Evolutionary conservation across 495 filamentous ascomycete species (phyloP), one percentile per base, ranked within the genome.

Genomic region (Neurospora tetraspora): DNA sequence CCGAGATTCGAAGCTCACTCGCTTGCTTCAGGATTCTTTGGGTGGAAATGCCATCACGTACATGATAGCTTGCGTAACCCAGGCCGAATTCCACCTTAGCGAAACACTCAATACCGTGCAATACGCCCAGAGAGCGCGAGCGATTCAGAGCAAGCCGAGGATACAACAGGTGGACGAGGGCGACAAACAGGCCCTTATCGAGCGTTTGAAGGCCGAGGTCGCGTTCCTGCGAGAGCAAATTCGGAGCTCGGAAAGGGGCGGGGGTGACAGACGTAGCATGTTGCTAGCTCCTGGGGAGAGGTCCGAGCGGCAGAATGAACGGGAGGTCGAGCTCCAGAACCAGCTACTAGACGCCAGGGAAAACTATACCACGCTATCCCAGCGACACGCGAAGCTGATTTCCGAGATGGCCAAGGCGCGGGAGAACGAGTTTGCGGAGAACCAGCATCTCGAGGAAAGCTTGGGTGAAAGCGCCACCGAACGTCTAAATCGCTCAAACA

Each of bases 31-130:
- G 84, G 96, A 99, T 80, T 99, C 96, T 2, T 85, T 99, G n/a
- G 96, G 96, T 68, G 96, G 96, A 5, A 98, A 96, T 78, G 96
- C 96, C 0, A 96, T 97, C 77, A 99, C 96, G 2, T 99, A 98
- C 82, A 98, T 99, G 96, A 94, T 99, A 84, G 96, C 96, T 38
- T 99, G 96, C 82, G 94, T 99, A 34, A 98, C 93, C 7, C 96
- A 94, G 7, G 94, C 94, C 16, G 95, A 97, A 77, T 99, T 98
- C 80, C 95, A 99, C 81, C 85, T 98, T 20, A 98, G 94, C 82
- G 96, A 99, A 82, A 98, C 96, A 1, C 85, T 99, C 47, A 99
- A 99, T 80, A 99, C 96, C 0, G 92, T 99, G 31, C 90, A 97
- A 80, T 99, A 99, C 82, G 96, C 96, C 36, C 96, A 98, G 83